Base-by-base conservation (phyloP, 352 stramenopile species). In the Thraustochytrium sp. region DNA sequence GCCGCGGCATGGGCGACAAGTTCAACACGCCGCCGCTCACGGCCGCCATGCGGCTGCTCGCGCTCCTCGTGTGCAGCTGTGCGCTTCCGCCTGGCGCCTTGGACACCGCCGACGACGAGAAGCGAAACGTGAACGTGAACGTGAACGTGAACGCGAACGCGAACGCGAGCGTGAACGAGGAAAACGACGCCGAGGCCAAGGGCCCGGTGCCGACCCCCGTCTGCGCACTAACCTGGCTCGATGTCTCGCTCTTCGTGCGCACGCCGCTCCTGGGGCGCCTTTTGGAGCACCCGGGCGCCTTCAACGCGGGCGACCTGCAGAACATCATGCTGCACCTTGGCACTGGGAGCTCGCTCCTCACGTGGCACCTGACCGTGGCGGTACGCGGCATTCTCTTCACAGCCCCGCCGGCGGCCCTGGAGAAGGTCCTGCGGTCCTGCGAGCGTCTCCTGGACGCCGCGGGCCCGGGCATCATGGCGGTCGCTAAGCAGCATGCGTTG, bases 1-100 rank as follows among this genome's bases (percentile, higher is more conserved):
- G 68, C 9, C 48, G 44, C 4, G 44, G 44, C n/a, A 63, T 80
- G 68, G 68, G 68, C 44, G 68, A 80, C 37, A 80, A 80, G 38
- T 80, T 40, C 34, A 34, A 68, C 13, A 23, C 42, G 16, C 68
- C 68, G 18, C 63, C 42, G 5, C 48, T 80, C 21, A 5, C 53
- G 3, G 36, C n/a, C 11, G 68, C 44, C 8, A 42, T 80, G 44
- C 46, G 53, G 13, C 63, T 51, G 34, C 53, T 80, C 23, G 11
- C 31, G 2, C 16, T 23, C 11, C 68, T 80, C 23, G 68, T 80
- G 40, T 34, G 48, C 34, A 40, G 4, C 1, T 80, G 68, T 26
- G 37, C 23, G 38, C 23, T 75, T 1, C 62, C 62, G 8, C 11
- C 23, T 16, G 59, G 59, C 13, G 59, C 59, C 8, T 29, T 44